These are phyloP conservation scores for Vanrija sp. DNA, from an alignment of 1,284 basidiomycete genomes.

Conservation along the genomic window DNA sequence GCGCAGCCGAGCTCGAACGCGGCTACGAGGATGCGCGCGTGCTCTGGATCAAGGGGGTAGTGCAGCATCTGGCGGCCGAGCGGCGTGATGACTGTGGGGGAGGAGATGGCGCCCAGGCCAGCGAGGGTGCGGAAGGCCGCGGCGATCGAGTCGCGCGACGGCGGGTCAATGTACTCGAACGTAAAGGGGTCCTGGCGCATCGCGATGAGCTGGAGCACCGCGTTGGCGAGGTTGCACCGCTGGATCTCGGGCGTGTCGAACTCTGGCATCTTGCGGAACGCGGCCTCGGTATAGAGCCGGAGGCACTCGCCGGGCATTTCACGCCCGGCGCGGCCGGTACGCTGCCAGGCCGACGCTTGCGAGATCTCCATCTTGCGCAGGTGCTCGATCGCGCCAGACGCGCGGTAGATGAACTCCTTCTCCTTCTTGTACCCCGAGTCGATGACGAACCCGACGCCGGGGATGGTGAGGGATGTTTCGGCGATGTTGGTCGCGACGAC, in stretches of 20 bases:
- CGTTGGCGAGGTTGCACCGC: constrained; percentile 75
- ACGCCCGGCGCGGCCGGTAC: constrained; percentile 86
- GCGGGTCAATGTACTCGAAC: constrained; percentile 79
- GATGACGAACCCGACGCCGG: constrained; percentile 90
- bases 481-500: constrained; percentile 94
- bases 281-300: constrained; percentile 77
- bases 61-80: constrained; percentile 72
- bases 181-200: constrained; percentile 71
- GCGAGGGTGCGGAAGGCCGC: constrained; percentile 71
- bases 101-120: constrained; percentile 68
- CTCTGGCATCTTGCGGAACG: constrained; percentile 62
- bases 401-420: constrained; percentile 71
- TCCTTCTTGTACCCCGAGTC: constrained; percentile 95
- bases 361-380: constrained; percentile 77
- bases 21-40: constrained; percentile 69
- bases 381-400: constrained; percentile 84
- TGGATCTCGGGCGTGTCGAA: constrained; percentile 82
- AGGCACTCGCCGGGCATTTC: constrained; percentile 82
- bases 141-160: constrained; percentile 62
- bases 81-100: constrained; percentile 60
- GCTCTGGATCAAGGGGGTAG: constrained; percentile 79
- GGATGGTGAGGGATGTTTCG: constrained; percentile 97
- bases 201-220: constrained; percentile 76
- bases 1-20: constrained; percentile 68
- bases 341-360: constrained; percentile 76